Evolutionary conservation across 2,329 filamentous ascomycete genomes (phyloP).

Genomic region (Penicillium sp.): DNA sequence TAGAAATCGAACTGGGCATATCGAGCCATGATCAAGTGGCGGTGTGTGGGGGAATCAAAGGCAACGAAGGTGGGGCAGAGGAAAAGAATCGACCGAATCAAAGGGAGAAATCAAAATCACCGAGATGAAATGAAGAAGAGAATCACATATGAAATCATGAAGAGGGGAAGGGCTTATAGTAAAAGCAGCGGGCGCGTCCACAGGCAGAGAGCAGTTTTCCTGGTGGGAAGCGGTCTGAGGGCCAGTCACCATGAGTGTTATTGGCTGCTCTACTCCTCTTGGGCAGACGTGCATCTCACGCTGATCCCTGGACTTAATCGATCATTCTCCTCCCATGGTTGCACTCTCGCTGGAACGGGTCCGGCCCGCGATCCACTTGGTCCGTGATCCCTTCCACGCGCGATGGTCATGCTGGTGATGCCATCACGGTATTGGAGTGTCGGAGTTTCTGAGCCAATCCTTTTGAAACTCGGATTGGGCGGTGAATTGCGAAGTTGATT

Average conservation of each 20-base stretch:
- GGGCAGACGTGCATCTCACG: constrained; percentile 19
- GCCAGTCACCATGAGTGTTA: constrained; percentile 5
- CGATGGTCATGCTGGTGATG: neutral
- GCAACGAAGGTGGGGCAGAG: constrained; percentile 7
- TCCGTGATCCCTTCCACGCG: constrained; percentile 2
- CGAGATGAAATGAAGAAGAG: constrained; percentile 7
- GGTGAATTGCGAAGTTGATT: neutral
- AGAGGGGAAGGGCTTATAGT: too few species aligned
- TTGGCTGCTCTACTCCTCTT: constrained; percentile 73
- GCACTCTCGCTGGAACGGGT: constrained; percentile 9
- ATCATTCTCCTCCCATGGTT: neutral
- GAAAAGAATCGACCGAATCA: neutral
- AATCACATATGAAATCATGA: neutral
- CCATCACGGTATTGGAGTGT: neutral
- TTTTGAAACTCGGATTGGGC: neutral
- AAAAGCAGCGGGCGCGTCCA: too few species aligned
- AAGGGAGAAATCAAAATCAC: neutral
- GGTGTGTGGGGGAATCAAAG: constrained; percentile 17
- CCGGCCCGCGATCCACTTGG: constrained; percentile 21
- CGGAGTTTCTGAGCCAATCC: neutral
- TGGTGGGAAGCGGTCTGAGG: constrained; percentile 8
- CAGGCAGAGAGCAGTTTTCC: too few species aligned
- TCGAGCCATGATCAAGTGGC: constrained; percentile 37
- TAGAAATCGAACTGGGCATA: constrained; percentile 45
- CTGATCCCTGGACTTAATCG: neutral